Percentiles rank a stretch among this genome's conserved stretches.
Conservation (phyloP, 2,329 filamentous ascomycete species). For the Neurospora sp. region DNA sequence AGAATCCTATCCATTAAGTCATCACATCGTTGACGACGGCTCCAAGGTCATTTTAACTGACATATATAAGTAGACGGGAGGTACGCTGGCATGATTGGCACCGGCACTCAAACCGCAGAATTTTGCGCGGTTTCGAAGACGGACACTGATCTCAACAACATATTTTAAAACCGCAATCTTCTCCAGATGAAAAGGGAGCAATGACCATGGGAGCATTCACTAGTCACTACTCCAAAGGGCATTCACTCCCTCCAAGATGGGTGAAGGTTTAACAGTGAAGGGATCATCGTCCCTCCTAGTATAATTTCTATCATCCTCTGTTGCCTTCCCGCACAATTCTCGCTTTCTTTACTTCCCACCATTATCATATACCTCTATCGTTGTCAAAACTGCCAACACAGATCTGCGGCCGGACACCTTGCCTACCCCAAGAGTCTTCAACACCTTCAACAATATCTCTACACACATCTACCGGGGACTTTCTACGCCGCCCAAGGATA, state of each 20-base stretch:
- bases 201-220: not conserved
- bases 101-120: not conserved
- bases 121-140: not conserved
- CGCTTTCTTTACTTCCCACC: not conserved
- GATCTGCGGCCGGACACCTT: not conserved
- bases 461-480: not conserved
- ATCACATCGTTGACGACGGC: not conserved
- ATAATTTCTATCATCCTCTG: not conserved
- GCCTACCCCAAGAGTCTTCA: not conserved
- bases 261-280: not conserved
- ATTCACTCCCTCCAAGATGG: not conserved
- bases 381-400: not conserved
- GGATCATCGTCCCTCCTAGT: not conserved
- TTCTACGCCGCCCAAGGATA: not conserved
- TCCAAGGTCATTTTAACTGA: not conserved
- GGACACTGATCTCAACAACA: not conserved
- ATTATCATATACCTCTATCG: not conserved
- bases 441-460: not conserved
- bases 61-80: not conserved
- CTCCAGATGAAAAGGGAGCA: not conserved
- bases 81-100: not conserved
- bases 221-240: not conserved
- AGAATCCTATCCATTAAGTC: not conserved
- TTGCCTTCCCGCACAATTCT: not conserved
- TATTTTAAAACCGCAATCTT: not conserved